Evolutionary conservation across 768 basidiomycete genomes (phyloP).

Genomic region (Ramaria rubella): DNA sequence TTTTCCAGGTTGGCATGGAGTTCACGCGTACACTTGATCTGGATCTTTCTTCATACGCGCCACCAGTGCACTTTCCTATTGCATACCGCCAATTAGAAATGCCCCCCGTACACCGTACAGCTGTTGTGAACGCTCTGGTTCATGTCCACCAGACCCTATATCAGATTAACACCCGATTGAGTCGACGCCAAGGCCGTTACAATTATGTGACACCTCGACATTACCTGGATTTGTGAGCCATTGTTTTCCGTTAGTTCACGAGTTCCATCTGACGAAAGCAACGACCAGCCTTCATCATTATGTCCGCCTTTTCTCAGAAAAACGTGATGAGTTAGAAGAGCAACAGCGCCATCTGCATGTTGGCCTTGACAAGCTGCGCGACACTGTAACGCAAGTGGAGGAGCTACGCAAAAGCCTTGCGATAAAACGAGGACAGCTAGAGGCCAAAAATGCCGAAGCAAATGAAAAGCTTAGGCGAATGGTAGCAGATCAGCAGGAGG

Average conservation of each 20-base stretch:
- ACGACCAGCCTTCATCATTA: constrained; percentile 86
- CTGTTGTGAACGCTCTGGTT: constrained; percentile 90
- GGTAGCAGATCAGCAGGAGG: constrained; percentile 98
- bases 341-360: constrained; percentile 98
- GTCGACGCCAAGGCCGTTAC: constrained; percentile 89
- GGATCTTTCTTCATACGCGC: constrained; percentile 73
- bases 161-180: constrained; percentile 82
- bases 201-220: constrained; percentile 97
- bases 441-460: constrained; percentile 90
- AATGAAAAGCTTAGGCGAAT: constrained; percentile 97
- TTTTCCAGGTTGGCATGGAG: constrained; percentile 97
- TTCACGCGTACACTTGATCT: constrained; percentile 93
- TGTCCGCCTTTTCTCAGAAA: constrained; percentile 90
- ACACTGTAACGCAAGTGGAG: constrained; percentile 96
- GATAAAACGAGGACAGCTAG: constrained; percentile 84
- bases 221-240: constrained; percentile 93
- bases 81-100: constrained; percentile 77
- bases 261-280: constrained; percentile 11
- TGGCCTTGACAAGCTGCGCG: constrained; percentile 91
- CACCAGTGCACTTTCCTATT: constrained; percentile 81
- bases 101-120: constrained; percentile 86
- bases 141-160: constrained; percentile 86
- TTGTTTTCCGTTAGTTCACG: constrained; percentile 9
- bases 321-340: constrained; percentile 95
- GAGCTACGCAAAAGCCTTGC: constrained; percentile 93